phyloP scores from a whole-genome alignment of 192 early-diverging fungal species.

The Backusella parvicylindrica region DNA sequence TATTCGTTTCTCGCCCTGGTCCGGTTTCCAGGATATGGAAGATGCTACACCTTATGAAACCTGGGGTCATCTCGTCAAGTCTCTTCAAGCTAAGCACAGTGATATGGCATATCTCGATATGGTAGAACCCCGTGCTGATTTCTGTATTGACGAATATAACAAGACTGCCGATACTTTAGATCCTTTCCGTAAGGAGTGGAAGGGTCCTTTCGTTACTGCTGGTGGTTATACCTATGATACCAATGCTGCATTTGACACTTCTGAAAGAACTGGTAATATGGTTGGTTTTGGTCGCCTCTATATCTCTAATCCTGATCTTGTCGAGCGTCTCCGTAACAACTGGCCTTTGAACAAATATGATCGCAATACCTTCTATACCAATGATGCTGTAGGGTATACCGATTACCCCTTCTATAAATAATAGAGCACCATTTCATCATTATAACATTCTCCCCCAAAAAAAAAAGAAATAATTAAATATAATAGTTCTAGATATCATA shows the following conservation, averaged over 20 bases:
- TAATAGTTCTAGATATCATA: neutral
- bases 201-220: conserved; percentile 13
- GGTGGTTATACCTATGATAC: conserved; percentile 16
- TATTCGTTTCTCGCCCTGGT: conserved; percentile 29
- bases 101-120: conserved; percentile 30
- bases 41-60: conserved; percentile 22
- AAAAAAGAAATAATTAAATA: neutral
- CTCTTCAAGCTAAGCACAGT: conserved; percentile 15
- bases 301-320: conserved; percentile 34
- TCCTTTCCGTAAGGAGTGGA: conserved; percentile 14
- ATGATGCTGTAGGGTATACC: neutral
- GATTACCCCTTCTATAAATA: conserved; percentile 11
- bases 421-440: neutral
- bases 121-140: conserved; percentile 17
- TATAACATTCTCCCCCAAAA: neutral
- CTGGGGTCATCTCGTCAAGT: conserved; percentile 18
- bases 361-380: conserved; percentile 22
- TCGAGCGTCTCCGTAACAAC: conserved; percentile 13
- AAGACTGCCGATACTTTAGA: conserved; percentile 8
- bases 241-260: neutral
- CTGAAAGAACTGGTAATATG: conserved; percentile 26
- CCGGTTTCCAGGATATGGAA: conserved; percentile 22
- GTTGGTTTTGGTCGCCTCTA: conserved; percentile 25
- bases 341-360: conserved; percentile 24
- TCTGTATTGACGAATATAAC: neutral